Evolutionary conservation across 768 basidiomycete species (phyloP).

Genomic region (Podaxis sp.): DNA sequence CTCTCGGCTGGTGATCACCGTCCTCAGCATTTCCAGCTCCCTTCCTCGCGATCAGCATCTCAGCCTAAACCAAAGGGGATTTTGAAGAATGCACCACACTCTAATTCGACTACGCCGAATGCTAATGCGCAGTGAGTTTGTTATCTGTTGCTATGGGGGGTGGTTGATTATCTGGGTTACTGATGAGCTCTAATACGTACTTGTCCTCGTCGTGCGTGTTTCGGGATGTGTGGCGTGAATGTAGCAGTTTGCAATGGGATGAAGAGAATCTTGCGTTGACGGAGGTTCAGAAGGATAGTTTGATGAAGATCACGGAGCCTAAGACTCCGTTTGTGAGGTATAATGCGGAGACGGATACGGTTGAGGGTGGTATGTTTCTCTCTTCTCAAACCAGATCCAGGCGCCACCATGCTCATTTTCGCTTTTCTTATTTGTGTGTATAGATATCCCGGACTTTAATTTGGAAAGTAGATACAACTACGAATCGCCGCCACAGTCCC

Average conservation of each 20-base stretch:
- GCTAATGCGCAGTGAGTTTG: conserved; percentile 44
- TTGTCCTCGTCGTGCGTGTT: neutral
- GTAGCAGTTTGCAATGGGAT: conserved; percentile 85
- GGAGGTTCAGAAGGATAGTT: conserved; percentile 89
- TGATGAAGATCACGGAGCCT: conserved; percentile 98
- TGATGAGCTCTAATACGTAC: neutral
- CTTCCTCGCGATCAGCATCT: conserved; percentile 55
- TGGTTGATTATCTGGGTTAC: neutral
- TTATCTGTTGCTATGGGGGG: neutral
- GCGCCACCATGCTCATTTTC: neutral
- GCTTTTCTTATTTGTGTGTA: neutral
- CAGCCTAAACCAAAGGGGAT: conserved; percentile 82
- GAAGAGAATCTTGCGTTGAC: conserved; percentile 91
- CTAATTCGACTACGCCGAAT: conserved; percentile 25
- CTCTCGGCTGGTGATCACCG: conserved; percentile 30
- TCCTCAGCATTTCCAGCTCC: conserved; percentile 39
- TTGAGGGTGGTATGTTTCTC: conserved; percentile 68
- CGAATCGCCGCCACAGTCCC: conserved; percentile 29
- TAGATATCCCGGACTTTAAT: conserved; percentile 83
- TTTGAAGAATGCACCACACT: conserved; percentile 72
- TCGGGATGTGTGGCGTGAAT: neutral
- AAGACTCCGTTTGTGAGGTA: conserved; percentile 96
- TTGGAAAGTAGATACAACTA: conserved; percentile 40
- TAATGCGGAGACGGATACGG: conserved; percentile 77
- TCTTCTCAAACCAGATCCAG: neutral